Evolutionary conservation across 768 basidiomycete genomes (phyloP), one percentile per base, ranked within the genome.

Genomic region (Gyrodon lividus): DNA sequence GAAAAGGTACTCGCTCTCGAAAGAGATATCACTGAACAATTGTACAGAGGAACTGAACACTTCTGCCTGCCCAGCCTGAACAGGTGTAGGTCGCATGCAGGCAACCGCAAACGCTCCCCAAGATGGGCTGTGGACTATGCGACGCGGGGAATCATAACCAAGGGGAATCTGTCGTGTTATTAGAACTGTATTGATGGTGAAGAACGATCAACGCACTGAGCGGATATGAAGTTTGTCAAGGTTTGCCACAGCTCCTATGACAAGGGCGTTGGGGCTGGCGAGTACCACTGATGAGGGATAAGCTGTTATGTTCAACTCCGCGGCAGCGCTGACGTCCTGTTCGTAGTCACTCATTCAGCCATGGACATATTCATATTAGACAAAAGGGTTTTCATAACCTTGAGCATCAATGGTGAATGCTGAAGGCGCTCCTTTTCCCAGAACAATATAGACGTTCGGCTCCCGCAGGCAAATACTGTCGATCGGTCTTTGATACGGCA

Each of bases 181-280:
- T 39, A 44, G 45, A 49, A 43, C 22, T 26, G 17, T n/a, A 41
- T 19, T 23, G 3, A 45, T 12, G 6, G 24, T 41, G 35, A 28
- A 24, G 22, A 35, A 33, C 31, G 4, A 23, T 12, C 12, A 28
- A 55, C 79, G 56, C 65, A 91, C 91, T 31, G 89, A 80, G 50
- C 84, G 83, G 41, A 95, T 83, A 59, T 95, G 88, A 66, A 93
- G 76, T 66, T 89, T 89, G 56, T 89, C 82, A 10, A 92, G 72
- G 52, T 86, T 79, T 28, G 74, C 71, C 12, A 92, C 77, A 5
- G 72, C 72, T 7, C 92, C 92, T 40, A 96, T 80, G 43, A 79
- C 69, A 14, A 94, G 67, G 0, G 77, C 72, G 5, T 73, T 72
- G 0, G 76, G 63, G 3, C 80, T 77, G 9, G 81, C 81, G 38